A percentile compares a stretch with the other conserved stretches of the same genome.
Evolutionary conservation across 2,329 filamentous ascomycete species (phyloP).

Genomic region (Aspergillus arachidicola): DNA sequence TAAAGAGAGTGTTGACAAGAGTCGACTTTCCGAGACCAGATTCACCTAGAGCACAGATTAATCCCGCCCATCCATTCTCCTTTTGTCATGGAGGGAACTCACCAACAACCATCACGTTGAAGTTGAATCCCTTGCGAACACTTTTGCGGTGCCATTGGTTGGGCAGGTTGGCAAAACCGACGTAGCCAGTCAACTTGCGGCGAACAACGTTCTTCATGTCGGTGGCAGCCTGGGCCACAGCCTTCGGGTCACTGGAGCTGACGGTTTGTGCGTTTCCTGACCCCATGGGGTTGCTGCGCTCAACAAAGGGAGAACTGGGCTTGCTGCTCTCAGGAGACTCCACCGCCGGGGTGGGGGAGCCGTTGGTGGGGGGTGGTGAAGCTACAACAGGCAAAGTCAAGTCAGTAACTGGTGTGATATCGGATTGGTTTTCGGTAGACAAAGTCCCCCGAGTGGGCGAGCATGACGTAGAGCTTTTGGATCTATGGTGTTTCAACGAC

Average conservation of each 20-base stretch:
- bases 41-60: constrained; percentile 68
- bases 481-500: constrained; percentile 9
- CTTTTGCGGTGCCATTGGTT: constrained; percentile 99
- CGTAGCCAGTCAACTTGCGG: constrained; percentile 96
- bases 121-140: constrained; percentile 99
- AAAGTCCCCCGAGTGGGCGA: constrained; percentile 12
- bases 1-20: constrained; percentile 98
- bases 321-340: constrained; percentile 51
- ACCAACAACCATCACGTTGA: constrained; percentile 99
- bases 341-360: constrained; percentile 29
- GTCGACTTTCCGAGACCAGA: constrained; percentile 99
- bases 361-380: constrained; percentile 36
- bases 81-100: constrained; percentile 48
- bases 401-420: constrained; percentile 25
- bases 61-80: not conserved
- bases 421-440: constrained; percentile 18
- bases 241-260: constrained; percentile 66
- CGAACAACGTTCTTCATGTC: constrained; percentile 95
- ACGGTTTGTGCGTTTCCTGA: constrained; percentile 60
- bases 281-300: constrained; percentile 61
- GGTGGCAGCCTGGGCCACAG: constrained; percentile 56
- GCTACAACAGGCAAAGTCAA: constrained; percentile 29
- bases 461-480: constrained; percentile 20
- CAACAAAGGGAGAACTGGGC: constrained; percentile 57
- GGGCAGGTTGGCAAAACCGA: constrained; percentile 96